phyloP scores from a whole-genome alignment of 345 rosid genomes.

The Aethionema arabicum region DNA sequence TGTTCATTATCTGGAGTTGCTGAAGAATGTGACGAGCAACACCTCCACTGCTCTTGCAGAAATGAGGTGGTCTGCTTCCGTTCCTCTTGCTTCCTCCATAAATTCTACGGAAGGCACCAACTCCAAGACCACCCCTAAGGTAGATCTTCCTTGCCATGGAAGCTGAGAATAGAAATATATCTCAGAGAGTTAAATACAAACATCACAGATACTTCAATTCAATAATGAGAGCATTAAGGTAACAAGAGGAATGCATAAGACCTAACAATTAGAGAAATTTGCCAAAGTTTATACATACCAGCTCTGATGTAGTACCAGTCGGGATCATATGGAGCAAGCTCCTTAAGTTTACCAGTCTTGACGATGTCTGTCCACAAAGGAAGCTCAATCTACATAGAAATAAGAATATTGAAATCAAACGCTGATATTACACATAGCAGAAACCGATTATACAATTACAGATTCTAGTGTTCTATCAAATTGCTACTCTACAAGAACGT shows the following conservation, averaged over 20 bases:
- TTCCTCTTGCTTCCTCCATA: slow-evolving; percentile 47
- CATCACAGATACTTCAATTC: neutral
- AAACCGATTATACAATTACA: neutral
- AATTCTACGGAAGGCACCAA: slow-evolving; percentile 44
- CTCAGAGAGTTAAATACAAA: slow-evolving; percentile 2
- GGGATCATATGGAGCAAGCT: slow-evolving; percentile 75
- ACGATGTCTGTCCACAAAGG: slow-evolving; percentile 74
- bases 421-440: neutral
- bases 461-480: too few species aligned
- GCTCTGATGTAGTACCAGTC: slow-evolving; percentile 74
- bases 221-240: neutral
- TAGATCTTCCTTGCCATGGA: slow-evolving; percentile 45
- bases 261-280: neutral
- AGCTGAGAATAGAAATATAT: slow-evolving; percentile 12
- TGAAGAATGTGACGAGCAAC: slow-evolving; percentile 47
- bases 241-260: neutral
- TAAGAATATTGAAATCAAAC: neutral
- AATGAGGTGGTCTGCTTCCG: slow-evolving; percentile 44
- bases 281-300: slow-evolving; percentile 33
- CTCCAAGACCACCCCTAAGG: slow-evolving; percentile 45
- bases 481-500: neutral
- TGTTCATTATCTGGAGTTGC: slow-evolving; percentile 45
- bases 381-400: slow-evolving; percentile 49
- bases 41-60: slow-evolving; percentile 45
- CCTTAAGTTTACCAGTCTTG: slow-evolving; percentile 65